These are phyloP conservation scores for Suillus ampliporus DNA, from an alignment of 768 basidiomycete species.

Conservation along the genomic window DNA sequence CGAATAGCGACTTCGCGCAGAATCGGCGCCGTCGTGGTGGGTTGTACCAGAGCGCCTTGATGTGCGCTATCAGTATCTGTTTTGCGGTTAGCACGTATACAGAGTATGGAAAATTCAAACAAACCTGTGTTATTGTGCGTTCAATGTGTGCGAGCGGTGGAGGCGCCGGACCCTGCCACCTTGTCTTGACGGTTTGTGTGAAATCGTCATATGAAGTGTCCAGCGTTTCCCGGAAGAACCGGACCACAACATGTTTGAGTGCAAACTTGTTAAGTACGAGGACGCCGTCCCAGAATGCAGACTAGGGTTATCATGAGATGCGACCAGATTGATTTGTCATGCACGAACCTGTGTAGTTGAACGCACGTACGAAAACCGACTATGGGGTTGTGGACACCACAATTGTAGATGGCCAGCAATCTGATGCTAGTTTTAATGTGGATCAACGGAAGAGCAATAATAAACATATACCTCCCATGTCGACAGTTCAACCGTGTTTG, in stretches of 20 bases:
- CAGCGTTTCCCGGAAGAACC: conserved; percentile 67
- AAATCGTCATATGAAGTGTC: conserved; percentile 59
- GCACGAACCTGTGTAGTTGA: conserved; percentile 59
- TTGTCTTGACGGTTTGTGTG: conserved; percentile 40
- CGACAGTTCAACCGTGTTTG: conserved; percentile 47
- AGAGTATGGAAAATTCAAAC: conserved; percentile 6
- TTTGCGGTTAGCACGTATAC: background rate
- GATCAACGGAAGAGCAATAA: background rate
- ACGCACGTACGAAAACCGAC: conserved; percentile 61
- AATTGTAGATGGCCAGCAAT: conserved; percentile 55
- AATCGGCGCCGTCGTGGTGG: conserved; percentile 68
- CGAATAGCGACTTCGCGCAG: conserved; percentile 64
- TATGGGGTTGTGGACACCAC: conserved; percentile 49
- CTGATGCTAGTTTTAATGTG: conserved; percentile 32
- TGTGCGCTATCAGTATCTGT: conserved; percentile 63
- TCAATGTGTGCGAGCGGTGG: conserved; percentile 50
- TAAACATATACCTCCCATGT: conserved; percentile 66
- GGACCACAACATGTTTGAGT: conserved; percentile 61
- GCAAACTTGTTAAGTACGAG: conserved; percentile 56
- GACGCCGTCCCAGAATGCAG: conserved; percentile 61
- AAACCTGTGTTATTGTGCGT: conserved; percentile 43
- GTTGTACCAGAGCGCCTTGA: conserved; percentile 70
- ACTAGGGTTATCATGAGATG: conserved; percentile 42
- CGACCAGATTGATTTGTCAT: background rate
- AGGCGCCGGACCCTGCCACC: conserved; percentile 44